These are phyloP conservation scores for Pyrenopolyporus hunteri DNA, from an alignment of 495 filamentous ascomycete genomes.

Conservation along the genomic window DNA sequence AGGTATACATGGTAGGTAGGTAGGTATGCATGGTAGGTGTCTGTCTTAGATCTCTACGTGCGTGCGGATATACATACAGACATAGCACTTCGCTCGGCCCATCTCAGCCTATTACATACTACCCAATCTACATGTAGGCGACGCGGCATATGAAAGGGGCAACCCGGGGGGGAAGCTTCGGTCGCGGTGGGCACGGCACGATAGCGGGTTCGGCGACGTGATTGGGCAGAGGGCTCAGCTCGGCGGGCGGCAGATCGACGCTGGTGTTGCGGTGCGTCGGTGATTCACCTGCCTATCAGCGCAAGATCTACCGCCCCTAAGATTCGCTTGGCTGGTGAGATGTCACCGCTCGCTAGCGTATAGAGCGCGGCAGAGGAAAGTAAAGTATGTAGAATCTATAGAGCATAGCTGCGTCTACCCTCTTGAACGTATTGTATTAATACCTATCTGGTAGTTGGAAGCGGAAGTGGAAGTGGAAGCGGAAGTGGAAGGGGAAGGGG, in stretches of 20 bases:
- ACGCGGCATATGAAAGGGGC: constrained; percentile 32
- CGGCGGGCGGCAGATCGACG: constrained; percentile 23
- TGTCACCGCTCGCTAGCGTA: neutral
- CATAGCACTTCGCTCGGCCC: too few relatives aligned
- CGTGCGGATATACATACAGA: too few relatives aligned
- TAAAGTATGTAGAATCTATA: too few relatives aligned
- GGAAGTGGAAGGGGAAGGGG: too few relatives aligned
- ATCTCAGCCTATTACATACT: too few relatives aligned
- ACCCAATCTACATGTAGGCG: neutral
- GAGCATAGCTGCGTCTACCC: too few relatives aligned
- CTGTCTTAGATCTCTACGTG: too few relatives aligned
- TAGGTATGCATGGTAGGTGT: neutral
- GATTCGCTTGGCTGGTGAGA: neutral
- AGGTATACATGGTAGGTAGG: neutral
- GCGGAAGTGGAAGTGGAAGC: too few relatives aligned
- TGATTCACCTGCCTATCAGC: constrained; percentile 33
- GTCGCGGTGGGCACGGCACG: constrained; percentile 1
- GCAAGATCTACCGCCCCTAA: constrained; percentile 26
- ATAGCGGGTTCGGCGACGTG: constrained; percentile 12
- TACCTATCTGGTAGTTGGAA: too few relatives aligned
- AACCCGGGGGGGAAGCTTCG: constrained; percentile 4
- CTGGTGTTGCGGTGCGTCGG: neutral
- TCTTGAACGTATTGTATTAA: too few relatives aligned
- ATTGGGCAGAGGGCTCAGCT: constrained; percentile 33
- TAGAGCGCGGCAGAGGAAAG: neutral